These are phyloP conservation scores for Glycine soja DNA, from an alignment of 306 rosid species.

Conservation along the genomic window DNA sequence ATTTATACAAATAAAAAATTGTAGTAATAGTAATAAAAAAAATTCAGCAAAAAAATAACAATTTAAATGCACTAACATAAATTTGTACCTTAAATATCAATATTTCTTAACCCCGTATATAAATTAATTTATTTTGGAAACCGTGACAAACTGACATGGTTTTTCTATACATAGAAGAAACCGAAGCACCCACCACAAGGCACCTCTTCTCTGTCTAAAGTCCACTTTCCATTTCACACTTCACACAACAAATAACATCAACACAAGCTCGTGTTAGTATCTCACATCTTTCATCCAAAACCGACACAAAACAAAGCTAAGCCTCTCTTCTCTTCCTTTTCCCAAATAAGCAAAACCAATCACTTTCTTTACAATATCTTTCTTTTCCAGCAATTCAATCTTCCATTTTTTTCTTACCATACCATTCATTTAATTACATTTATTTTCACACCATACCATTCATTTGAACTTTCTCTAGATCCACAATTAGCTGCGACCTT, in stretches of 20 bases:
- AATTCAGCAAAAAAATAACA: no score
- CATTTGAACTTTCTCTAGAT: conserved; percentile 36
- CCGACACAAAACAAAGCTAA: no score
- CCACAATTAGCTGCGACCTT: conserved; percentile 2
- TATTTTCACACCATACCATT: background rate
- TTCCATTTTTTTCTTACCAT: background rate
- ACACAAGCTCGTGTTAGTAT: background rate
- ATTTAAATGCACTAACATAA: no score
- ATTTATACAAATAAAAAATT: no score
- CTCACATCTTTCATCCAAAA: background rate
- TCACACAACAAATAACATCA: conserved; percentile 2
- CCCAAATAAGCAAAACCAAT: background rate
- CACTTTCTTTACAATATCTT: background rate
- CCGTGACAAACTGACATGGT: background rate
- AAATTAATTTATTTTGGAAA: conserved; percentile 7
- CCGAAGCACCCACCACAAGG: background rate
- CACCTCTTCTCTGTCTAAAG: background rate
- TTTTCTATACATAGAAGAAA: background rate
- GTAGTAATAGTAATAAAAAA: no score
- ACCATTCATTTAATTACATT: background rate
- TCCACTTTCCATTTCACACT: conserved; percentile 10
- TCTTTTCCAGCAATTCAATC: background rate
- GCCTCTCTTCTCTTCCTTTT: no score
- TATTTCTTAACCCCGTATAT: background rate
- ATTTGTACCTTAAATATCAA: no score